Conservation (phyloP, 177 flowering plant species). For the Vitis hybrid region DNA sequence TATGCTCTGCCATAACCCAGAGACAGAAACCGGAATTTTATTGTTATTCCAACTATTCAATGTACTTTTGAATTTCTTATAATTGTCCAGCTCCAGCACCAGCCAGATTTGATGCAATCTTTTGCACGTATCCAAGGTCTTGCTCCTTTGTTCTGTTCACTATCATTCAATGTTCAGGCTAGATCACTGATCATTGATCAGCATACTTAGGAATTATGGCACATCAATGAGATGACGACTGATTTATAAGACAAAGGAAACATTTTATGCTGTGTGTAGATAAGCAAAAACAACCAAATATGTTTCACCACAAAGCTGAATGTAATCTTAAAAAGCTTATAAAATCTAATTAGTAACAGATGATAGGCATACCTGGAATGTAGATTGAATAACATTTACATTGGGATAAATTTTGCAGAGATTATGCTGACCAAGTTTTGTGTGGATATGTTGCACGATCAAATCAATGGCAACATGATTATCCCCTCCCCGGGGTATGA, state of each 20-base stretch:
- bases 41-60: neutral
- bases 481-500: constrained; percentile 98
- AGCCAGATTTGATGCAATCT: neutral
- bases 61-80: neutral
- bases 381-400: constrained; percentile 87
- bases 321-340: neutral
- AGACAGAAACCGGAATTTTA: neutral
- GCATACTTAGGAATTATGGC: neutral
- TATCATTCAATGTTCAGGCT: neutral
- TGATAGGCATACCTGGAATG: constrained; percentile 78
- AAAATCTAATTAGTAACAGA: constrained; percentile 1
- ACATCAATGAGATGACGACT: neutral
- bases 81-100: neutral
- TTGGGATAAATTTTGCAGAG: constrained; percentile 92
- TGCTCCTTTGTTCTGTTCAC: neutral
- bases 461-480: constrained; percentile 97
- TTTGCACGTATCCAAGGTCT: neutral
- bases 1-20: neutral
- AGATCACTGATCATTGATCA: neutral
- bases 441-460: constrained; percentile 93
- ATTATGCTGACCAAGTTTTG: constrained; percentile 98
- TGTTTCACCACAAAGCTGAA: neutral
- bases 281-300: neutral
- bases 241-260: neutral
- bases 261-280: neutral